Evolutionary conservation across 1,284 basidiomycete species (phyloP), one percentile per base, ranked within the genome.

Genomic region (Malassezia furfur): DNA sequence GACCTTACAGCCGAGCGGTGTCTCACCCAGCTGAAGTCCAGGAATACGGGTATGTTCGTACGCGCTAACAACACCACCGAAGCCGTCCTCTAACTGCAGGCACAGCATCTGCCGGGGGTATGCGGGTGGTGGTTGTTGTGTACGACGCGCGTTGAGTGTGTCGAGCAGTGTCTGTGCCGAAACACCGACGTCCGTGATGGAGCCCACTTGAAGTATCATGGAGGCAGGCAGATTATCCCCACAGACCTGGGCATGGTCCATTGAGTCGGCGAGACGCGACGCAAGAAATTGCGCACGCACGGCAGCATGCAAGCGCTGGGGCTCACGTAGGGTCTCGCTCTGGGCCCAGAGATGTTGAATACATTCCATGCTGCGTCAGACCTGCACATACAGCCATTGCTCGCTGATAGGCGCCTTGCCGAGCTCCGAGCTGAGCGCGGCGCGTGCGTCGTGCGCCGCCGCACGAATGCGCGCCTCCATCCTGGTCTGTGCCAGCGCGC

Each of bases 71-170:
- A 36, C 21, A 32, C 14, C 17, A 8, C 11, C 9, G 31, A 35
- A 48, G 4, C 55, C 55, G 39, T 57, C 55, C 12, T 44, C 40
- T 0, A 57, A 50, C 15, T 41, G 12, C 12, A 47, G 22, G 19
- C 55, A 45, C 36, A 57, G 55, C 55, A 57, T 57, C 22, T 50
- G 31, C 11, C 55, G 55, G 5, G 50, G 39, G 19, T 48, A 44
- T 1, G 46, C 6, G 6, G 22, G 43, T 19, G 28, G 30, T 8
- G 32, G 11, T 0, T 21, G n/a, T 11, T 32, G 21, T 7, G 32
- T 28, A 2, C 38, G 43, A 3, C 50, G 41, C 7, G 45, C 21
- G 9, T 46, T 12, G 3, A 50, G 28, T 5, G 46, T 38, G 28
- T 57, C 55, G 14, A 41, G 45, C 8, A 57, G 43, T 15, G 49